Evolutionary conservation across 768 basidiomycete species (phyloP).

Genomic region (Gautieria morchelliformis): DNA sequence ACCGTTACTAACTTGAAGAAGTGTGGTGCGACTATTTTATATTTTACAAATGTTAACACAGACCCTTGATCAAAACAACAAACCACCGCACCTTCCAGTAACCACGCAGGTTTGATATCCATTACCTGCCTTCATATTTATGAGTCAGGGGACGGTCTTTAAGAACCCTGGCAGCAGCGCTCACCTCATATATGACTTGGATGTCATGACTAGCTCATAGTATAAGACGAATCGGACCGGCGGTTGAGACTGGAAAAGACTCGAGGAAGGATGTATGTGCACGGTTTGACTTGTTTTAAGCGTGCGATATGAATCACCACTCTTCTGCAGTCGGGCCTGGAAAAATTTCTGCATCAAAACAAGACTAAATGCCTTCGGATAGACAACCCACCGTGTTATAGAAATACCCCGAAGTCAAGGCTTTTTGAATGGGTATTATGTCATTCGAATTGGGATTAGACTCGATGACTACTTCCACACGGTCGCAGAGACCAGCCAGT

Average conservation of each 20-base stretch:
- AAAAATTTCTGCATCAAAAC: neutral
- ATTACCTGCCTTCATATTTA: slow-evolving; percentile 64
- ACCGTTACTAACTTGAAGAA: slow-evolving; percentile 66
- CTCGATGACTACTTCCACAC: slow-evolving; percentile 86
- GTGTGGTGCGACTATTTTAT: slow-evolving; percentile 75
- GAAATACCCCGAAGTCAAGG: slow-evolving; percentile 90
- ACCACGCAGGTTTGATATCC: slow-evolving; percentile 96
- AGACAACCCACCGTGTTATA: slow-evolving; percentile 69
- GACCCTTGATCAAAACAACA: neutral
- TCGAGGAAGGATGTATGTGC: slow-evolving; percentile 92
- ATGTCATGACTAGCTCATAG: slow-evolving; percentile 96
- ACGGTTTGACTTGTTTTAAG: slow-evolving; percentile 95
- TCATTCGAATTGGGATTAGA: slow-evolving; percentile 89
- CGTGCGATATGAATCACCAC: slow-evolving; percentile 94
- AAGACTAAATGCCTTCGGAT: neutral
- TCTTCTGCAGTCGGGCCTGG: slow-evolving; percentile 86
- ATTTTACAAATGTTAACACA: slow-evolving; percentile 4
- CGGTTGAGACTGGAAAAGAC: slow-evolving; percentile 91
- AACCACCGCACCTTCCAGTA: slow-evolving; percentile 63
- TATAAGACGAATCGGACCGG: slow-evolving; percentile 86
- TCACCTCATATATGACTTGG: slow-evolving; percentile 89
- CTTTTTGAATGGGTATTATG: slow-evolving; percentile 89
- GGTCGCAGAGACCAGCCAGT: slow-evolving; percentile 89
- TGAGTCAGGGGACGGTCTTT: neutral
- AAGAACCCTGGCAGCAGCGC: slow-evolving; percentile 15